Evolutionary conservation across 2,329 filamentous ascomycete genomes (phyloP).

Genomic region (Paecilomyces dactylethromorphus): DNA sequence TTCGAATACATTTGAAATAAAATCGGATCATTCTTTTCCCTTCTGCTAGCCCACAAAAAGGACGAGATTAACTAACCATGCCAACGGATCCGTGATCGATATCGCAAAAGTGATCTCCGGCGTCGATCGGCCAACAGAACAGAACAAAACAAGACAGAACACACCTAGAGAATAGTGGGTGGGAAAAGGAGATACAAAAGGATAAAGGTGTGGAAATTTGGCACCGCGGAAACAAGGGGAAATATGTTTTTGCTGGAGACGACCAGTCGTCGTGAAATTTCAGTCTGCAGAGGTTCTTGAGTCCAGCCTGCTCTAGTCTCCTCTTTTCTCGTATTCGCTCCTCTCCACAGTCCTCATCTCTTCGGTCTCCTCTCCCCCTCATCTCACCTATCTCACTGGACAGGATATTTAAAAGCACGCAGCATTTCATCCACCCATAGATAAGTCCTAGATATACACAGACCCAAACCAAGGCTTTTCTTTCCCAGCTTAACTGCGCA

Average conservation of each 20-base stretch:
- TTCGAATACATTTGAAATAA: background rate
- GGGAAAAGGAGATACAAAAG: background rate
- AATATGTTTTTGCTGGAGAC: background rate
- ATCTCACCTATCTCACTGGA: conserved; percentile 20
- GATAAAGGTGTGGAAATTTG: background rate
- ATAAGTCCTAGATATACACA: background rate
- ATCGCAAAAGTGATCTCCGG: background rate
- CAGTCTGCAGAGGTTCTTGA: background rate
- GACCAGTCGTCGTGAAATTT: background rate
- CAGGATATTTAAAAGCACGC: background rate
- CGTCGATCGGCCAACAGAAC: background rate
- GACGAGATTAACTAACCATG: background rate
- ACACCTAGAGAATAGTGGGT: background rate
- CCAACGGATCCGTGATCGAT: background rate
- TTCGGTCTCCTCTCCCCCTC: too few relatives aligned
- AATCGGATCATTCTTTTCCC: background rate
- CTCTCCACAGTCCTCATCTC: conserved; percentile 3
- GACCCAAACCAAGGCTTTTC: background rate
- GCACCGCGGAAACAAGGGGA: background rate
- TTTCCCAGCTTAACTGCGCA: background rate
- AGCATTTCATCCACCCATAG: background rate
- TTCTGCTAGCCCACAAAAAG: background rate
- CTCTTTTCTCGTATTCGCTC: background rate
- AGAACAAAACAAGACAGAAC: background rate
- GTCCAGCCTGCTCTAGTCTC: conserved; percentile 17